Evolutionary conservation across 2,329 filamentous ascomycete species (phyloP).

Genomic region (Hypoxylon rubiginosum): DNA sequence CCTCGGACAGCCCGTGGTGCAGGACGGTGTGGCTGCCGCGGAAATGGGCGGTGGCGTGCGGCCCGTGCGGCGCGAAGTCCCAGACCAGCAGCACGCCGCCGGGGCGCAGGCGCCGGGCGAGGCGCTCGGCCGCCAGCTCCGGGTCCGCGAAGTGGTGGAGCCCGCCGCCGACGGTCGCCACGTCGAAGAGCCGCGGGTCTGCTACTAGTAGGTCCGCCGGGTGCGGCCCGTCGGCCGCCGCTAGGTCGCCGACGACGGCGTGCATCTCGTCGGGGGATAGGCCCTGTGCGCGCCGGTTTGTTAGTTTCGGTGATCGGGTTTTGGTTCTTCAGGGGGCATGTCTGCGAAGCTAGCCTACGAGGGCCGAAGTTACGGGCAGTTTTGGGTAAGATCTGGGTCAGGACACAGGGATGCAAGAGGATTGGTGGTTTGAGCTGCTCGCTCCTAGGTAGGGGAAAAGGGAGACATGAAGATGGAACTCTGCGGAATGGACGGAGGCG

Average conservation of each 20-base stretch:
- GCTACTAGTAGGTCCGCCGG: conserved; percentile 62
- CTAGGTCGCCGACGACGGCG: conserved; percentile 70
- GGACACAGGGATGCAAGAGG: not conserved
- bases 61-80: conserved; percentile 73
- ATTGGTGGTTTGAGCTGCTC: not conserved
- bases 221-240: conserved; percentile 59
- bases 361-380: too few relatives aligned
- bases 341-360: not conserved
- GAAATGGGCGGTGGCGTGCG: conserved; percentile 43
- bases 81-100: conserved; percentile 77
- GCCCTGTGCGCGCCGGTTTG: conserved; percentile 56
- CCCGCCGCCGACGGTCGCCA: conserved; percentile 72
- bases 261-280: conserved; percentile 65
- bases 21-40: conserved; percentile 63
- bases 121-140: conserved; percentile 66
- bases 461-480: not conserved
- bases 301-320: not conserved
- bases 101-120: conserved; percentile 72
- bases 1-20: conserved; percentile 75
- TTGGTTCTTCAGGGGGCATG: not conserved
- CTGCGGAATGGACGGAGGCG: not conserved
- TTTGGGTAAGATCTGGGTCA: not conserved
- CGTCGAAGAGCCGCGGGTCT: conserved; percentile 71
- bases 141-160: conserved; percentile 79
- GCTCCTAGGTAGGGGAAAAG: not conserved